phyloP scores from a whole-genome alignment of 164 flowering plant genomes.

The Macadamia integrifolia region DNA sequence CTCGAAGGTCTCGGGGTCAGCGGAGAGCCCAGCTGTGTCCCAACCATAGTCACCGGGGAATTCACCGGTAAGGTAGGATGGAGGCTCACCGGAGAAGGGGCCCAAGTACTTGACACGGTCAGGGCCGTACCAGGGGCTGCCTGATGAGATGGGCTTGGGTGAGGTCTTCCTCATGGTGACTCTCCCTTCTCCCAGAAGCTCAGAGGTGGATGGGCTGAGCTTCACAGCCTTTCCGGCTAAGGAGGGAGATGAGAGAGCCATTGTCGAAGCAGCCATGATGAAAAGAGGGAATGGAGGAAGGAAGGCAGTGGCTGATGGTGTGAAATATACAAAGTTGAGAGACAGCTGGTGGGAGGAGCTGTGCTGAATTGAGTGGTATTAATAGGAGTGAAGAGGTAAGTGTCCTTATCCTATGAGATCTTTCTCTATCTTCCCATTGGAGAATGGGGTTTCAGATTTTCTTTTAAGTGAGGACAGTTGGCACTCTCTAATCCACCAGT shows the following conservation, averaged over 20 bases:
- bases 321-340: no score
- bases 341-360: no score
- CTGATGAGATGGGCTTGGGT: constrained; percentile 13
- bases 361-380: no score
- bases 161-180: constrained; percentile 33
- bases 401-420: no score
- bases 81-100: constrained; percentile 39
- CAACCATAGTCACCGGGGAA: constrained; percentile 47
- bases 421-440: no score
- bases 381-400: no score
- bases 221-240: constrained; percentile 31
- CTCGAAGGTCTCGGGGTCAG: constrained; percentile 41
- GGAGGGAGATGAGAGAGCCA: constrained; percentile 33
- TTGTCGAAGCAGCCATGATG: constrained; percentile 10
- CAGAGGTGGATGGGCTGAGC: constrained; percentile 17
- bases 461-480: no score
- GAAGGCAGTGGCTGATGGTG: background rate
- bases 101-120: constrained; percentile 41
- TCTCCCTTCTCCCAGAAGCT: constrained; percentile 16
- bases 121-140: constrained; percentile 36
- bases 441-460: no score
- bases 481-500: no score
- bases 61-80: constrained; percentile 38
- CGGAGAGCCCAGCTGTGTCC: constrained; percentile 45
- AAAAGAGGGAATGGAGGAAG: background rate